Evolutionary conservation across 352 stramenopile species (phyloP), one percentile per base, ranked within the genome.

Genomic region (Globisporangium polare): DNA sequence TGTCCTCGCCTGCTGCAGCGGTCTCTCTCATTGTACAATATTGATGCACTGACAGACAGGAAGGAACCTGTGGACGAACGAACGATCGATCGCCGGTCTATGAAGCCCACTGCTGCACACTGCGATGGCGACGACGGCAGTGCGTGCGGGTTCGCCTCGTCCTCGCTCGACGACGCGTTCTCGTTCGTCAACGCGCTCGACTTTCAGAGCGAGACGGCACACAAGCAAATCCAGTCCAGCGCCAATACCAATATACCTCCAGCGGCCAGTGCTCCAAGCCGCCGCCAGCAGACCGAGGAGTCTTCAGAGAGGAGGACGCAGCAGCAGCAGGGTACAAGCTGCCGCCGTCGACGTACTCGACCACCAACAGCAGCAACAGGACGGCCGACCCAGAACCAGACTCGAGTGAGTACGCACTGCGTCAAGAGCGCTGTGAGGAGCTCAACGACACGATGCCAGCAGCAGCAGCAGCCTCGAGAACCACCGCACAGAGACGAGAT

Each of bases 131-230:
- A 33, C 29, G 29, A 7, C 29, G 2, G 29, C 29, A 33, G 15
- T 15, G 24, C 46, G 13, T 53, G 46, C 46, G 46, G 22, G 13
- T 53, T 29, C 46, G 33, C 56, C 33, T 39, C 33, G 29, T 55
- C 56, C 13, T 62, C 56, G 45, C 56, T 62, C 15, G 56, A 62
- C 56, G 56, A 62, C 20, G 56, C 56, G 45, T 51, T 62, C 45
- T 62, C 56, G 31, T 62, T 62, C 45, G 52, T 62, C 43, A 46
- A 26, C 20, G 37, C 33, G 52, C 37, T 58, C 45, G 47, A 46
- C 33, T 53, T 49, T 15, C 27, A 62, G 20, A 15, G 43, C 24
- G 43, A 27, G 18, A 5, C 15, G 35, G 24, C 29, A 4, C 33
- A 39, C 3, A 7, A 17, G 33, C 33, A 39, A 9, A 15, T 39